A percentile compares a stretch with the other conserved stretches of the same genome.
Evolutionary conservation across 2,329 filamentous ascomycete genomes (phyloP).

Genomic region (Penicillium sp.): DNA sequence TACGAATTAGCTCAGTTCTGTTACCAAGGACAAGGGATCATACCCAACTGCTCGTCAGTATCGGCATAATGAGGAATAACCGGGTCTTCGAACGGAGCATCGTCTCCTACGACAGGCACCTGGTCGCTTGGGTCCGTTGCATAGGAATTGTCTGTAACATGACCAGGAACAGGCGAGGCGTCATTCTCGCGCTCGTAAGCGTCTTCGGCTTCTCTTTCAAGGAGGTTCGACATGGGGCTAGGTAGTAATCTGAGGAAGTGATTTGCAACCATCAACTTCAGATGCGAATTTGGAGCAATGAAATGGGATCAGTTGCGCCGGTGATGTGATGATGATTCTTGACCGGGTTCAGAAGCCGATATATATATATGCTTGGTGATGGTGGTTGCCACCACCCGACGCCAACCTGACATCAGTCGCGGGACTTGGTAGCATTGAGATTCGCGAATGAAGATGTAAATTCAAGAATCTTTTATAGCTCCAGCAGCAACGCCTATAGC

Average conservation of each 20-base stretch:
- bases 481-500: no score
- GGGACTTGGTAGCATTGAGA: not conserved
- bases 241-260: no score
- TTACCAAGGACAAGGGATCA: not conserved
- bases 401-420: slow-evolving; percentile 12
- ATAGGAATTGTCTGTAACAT: not conserved
- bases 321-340: slow-evolving; percentile 2
- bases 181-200: slow-evolving; percentile 27
- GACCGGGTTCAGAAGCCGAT: slow-evolving; percentile 1
- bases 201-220: slow-evolving; percentile 27
- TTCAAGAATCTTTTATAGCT: no score
- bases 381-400: slow-evolving; percentile 5
- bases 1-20: not conserved
- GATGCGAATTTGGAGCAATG: no score
- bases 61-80: slow-evolving; percentile 29
- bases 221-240: not conserved
- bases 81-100: slow-evolving; percentile 23
- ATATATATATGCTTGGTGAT: slow-evolving; percentile 4
- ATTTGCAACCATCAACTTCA: no score
- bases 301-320: no score
- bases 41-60: slow-evolving; percentile 28
- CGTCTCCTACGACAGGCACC: slow-evolving; percentile 11
- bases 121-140: not conserved
- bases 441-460: no score
- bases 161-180: slow-evolving; percentile 20